Percentiles rank a stretch among this genome's conserved stretches.
phyloP scores from a whole-genome alignment of 768 basidiomycete genomes.

The Cantharellus anzutake region DNA sequence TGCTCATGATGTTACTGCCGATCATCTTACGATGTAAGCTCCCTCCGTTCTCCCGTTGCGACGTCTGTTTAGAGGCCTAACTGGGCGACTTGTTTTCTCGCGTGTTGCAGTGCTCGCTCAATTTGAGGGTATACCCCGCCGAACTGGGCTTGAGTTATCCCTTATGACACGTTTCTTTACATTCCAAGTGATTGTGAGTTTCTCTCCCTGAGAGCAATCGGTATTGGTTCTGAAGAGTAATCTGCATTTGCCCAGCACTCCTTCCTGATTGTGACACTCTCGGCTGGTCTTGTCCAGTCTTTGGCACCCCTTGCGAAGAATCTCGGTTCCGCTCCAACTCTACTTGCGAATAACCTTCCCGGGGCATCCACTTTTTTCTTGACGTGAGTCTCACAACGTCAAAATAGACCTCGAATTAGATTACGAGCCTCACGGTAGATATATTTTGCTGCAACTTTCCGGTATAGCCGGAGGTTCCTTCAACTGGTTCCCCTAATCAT shows the following conservation, averaged over 20 bases:
- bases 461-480: constrained; percentile 63
- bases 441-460: constrained; percentile 59
- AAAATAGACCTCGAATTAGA: constrained; percentile 15
- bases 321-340: constrained; percentile 45
- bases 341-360: constrained; percentile 66
- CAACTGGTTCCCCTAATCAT: constrained; percentile 53
- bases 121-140: constrained; percentile 81
- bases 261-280: constrained; percentile 77
- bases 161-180: constrained; percentile 86
- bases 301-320: constrained; percentile 42
- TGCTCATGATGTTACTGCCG: constrained; percentile 77
- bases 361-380: constrained; percentile 79
- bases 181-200: constrained; percentile 76
- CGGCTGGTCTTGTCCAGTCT: constrained; percentile 64
- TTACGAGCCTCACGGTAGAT: constrained; percentile 17
- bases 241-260: constrained; percentile 43
- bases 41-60: neutral
- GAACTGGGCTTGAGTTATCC: constrained; percentile 66
- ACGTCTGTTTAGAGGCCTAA: neutral
- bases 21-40: constrained; percentile 48
- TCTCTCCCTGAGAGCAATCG: neutral
- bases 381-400: constrained; percentile 29
- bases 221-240: neutral
- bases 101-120: constrained; percentile 34
- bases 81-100: neutral